Conservation (phyloP, 148 eudicot species). For the Vaccinium macrocarpon region DNA sequence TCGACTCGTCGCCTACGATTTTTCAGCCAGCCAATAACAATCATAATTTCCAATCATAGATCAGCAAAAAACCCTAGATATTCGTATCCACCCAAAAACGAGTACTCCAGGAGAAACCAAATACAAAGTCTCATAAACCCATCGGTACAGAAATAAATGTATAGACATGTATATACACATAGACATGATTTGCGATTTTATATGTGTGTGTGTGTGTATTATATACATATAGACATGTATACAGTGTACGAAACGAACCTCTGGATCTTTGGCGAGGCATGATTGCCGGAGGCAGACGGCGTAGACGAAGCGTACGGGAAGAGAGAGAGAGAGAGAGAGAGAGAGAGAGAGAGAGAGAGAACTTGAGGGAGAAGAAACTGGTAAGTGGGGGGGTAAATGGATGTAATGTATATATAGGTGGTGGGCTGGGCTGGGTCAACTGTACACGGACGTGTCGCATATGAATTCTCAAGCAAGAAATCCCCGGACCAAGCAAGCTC, state of each 20-base stretch:
- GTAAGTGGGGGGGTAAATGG: neutral
- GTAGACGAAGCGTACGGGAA: neutral
- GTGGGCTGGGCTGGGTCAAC: neutral
- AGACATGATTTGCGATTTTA: neutral
- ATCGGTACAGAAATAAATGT: neutral
- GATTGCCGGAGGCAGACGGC: neutral
- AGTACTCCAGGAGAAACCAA: neutral
- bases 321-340: neutral
- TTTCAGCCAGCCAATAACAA: neutral
- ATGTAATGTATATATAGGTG: neutral
- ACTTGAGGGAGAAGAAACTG: slow-evolving; percentile 1
- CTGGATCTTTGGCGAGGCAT: slow-evolving; percentile 15
- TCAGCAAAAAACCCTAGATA: neutral
- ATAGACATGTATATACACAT: no score
- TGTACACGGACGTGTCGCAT: neutral
- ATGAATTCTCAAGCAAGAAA: neutral
- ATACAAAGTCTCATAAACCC: neutral
- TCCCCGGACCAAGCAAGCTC: no score
- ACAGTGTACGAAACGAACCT: neutral
- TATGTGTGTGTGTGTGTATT: no score
- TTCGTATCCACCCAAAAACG: neutral
- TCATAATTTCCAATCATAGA: neutral
- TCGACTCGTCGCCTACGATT: neutral
- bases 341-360: neutral
- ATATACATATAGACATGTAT: neutral